Base-by-base conservation (phyloP, 2,329 filamentous ascomycete species). In the Pseudonectria foliicola region DNA sequence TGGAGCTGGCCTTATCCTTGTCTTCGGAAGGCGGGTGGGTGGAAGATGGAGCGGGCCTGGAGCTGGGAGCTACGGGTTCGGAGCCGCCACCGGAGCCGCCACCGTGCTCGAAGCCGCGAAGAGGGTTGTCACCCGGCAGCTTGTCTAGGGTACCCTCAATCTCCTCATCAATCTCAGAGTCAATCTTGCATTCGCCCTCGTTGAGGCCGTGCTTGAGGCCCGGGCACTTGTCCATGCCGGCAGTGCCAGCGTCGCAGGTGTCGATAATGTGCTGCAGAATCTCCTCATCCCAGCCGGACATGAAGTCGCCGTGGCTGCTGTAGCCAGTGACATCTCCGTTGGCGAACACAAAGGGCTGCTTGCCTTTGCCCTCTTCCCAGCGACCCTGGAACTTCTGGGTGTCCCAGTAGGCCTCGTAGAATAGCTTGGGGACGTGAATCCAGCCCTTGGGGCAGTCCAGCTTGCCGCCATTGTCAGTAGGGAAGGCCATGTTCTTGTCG, bases 291-390 rank as follows among this genome's bases (percentile, higher is more conserved):
- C 84, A 88, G 12, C 75, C 82, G 43, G 82, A 76, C 45, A 83
- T 60, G 62, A 88, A 87, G 58, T 88, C 82, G 31, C 70, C 81
- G 59, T 87, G 82, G 40, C 72, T 71, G 48, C 75, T 76, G 63
- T 75, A 85, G 37, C 82, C 83, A 10, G 82, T 84, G 13, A 69
- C 64, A 38, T 88, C 82, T 29, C 82, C 82, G 52, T 78, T 79
- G 44, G 80, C 66, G 28, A 84, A 73, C 35, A 85, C 76, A 49
- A 85, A 85, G 10, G 78, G 79, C 61, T 76, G 73, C 15, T 53
- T 55, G 48, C 71, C 74, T 40, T 69, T 64, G 45, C 70, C 64
- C 29, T 65, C 61, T n/a, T 65, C 64, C 73, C 74, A 78, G 50
- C 69, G 66, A 48, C 63, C 60, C 38, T 57, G 40, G 50, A 77